Base-by-base conservation (phyloP, 2,329 filamentous ascomycete species). In the Botrytis sinoallii region DNA sequence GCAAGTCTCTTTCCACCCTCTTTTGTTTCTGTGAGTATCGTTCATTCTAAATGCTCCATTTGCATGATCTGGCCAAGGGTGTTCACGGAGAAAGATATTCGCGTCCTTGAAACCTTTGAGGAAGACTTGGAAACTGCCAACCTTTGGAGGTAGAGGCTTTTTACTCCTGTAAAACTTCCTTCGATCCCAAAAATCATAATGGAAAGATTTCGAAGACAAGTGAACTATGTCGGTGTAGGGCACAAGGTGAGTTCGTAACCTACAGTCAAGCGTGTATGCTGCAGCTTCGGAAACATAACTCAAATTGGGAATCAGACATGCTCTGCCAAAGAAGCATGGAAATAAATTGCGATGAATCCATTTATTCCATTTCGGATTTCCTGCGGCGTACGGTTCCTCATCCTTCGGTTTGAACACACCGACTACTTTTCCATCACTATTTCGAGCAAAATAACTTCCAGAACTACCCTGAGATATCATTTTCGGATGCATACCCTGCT, bases 401-500 rank as follows among this genome's bases (percentile, higher is more conserved):
- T 99, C 96, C 84, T 99, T 99, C 60, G 96, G 96, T 83, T 99
- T 99, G 85, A 99, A 99, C 7, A 99, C 96, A 52, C 95, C 96
- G 6, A 99, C 94, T 25, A 98, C 93, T 84, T 97, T 98, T 70
- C 96, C 96, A 73, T 95, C 92, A 1, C 89, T 89, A 79, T 97
- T 97, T 74, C 95, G 89, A 40, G 96, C 96, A 86, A 99, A 99
- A 84, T 99, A 99, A 83, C 95, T 98, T 67, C 96, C 96, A 4
- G 96, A 98, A 83, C 95, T 98, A 57, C 96, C 96, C 82, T 99
- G 96, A 0, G 95, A 91, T 78, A 99, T 99, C 90, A 99, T 93
- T 79, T 93, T 95, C 7, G 96, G 96, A 81, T 99, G 96, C 68
- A 95, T 89, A 59, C 94, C 95, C 81, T 97, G 90, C 80, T 95